Evolutionary conservation across 2,329 filamentous ascomycete genomes (phyloP).

Genomic region (Penicillium sp.): DNA sequence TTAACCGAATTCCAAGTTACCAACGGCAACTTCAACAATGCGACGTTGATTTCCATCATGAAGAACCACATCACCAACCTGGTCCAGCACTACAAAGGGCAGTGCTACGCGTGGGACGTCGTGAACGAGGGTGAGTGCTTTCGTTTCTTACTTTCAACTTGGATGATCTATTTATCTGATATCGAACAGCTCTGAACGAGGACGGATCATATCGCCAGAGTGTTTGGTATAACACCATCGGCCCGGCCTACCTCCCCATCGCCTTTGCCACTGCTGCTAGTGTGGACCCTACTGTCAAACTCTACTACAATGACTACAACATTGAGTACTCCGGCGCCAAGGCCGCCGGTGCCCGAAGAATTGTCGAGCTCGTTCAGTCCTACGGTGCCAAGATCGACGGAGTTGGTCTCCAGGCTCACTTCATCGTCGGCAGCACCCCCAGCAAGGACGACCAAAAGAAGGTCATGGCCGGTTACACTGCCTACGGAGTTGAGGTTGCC

Average conservation of each 20-base stretch:
- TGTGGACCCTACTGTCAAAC: conserved; percentile 53
- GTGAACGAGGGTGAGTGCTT: conserved; percentile 32
- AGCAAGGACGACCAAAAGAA: conserved; percentile 33
- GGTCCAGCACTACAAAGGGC: conserved; percentile 31
- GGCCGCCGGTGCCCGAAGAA: conserved; percentile 28
- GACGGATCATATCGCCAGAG: conserved; percentile 41
- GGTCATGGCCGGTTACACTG: conserved; percentile 34
- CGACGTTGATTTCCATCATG: conserved; percentile 51
- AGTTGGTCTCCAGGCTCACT: conserved; percentile 41
- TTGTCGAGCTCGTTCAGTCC: conserved; percentile 36
- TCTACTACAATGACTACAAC: conserved; percentile 44
- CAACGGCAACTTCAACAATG: conserved; percentile 50
- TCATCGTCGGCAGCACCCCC: conserved; percentile 40
- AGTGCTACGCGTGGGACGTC: conserved; percentile 38
- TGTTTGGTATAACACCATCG: conserved; percentile 41
- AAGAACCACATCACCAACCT: conserved; percentile 41
- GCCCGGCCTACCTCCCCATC: conserved; percentile 42
- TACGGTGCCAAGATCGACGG: conserved; percentile 44
- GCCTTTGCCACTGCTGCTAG: conserved; percentile 43
- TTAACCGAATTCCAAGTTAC: conserved; percentile 29
- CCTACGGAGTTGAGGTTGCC: conserved; percentile 38
- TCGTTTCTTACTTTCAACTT: neutral
- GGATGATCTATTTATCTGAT: neutral
- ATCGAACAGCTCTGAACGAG: conserved; percentile 36
- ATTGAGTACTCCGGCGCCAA: conserved; percentile 37